These are phyloP conservation scores for Solanum clarkiae DNA, from an alignment of 257 asterid species.

Conservation along the genomic window DNA sequence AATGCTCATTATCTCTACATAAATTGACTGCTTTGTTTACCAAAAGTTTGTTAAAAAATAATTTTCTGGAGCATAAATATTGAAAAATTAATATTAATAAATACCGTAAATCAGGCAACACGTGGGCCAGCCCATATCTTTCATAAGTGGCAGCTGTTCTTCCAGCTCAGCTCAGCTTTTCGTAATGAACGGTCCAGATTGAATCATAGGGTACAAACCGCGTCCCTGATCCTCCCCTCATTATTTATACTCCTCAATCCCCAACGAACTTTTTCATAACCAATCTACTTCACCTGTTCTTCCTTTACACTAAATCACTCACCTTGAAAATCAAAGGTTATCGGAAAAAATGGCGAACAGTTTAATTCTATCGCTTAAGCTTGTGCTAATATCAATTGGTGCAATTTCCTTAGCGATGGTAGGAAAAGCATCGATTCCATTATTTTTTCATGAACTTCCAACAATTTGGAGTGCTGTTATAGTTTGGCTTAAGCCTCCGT, in stretches of 20 bases:
- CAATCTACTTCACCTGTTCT: neutral
- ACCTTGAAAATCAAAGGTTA: neutral
- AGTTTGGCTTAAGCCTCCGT: slow-evolving; percentile 61
- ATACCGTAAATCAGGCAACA: neutral
- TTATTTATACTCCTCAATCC: neutral
- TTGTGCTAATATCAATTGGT: slow-evolving; percentile 39
- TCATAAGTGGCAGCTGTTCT: neutral
- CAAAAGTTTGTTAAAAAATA: neutral
- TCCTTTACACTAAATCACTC: neutral
- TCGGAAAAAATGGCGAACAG: slow-evolving; percentile 3
- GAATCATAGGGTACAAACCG: slow-evolving; percentile 20
- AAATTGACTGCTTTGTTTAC: neutral
- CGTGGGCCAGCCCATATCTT: neutral
- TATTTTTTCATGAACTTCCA: slow-evolving; percentile 22
- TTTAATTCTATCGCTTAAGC: slow-evolving; percentile 30
- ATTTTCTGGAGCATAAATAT: neutral
- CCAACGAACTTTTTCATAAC: neutral
- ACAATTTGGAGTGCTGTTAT: slow-evolving; percentile 23
- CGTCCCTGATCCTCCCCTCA: slow-evolving; percentile 15
- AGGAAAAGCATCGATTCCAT: slow-evolving; percentile 25
- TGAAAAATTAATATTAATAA: neutral
- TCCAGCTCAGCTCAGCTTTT: neutral
- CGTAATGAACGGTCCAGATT: slow-evolving; percentile 27
- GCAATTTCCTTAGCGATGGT: slow-evolving; percentile 33
- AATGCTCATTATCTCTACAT: neutral